Base-by-base conservation (phyloP, 257 asterid genomes). In the Fraxinus pennsylvanica region DNA sequence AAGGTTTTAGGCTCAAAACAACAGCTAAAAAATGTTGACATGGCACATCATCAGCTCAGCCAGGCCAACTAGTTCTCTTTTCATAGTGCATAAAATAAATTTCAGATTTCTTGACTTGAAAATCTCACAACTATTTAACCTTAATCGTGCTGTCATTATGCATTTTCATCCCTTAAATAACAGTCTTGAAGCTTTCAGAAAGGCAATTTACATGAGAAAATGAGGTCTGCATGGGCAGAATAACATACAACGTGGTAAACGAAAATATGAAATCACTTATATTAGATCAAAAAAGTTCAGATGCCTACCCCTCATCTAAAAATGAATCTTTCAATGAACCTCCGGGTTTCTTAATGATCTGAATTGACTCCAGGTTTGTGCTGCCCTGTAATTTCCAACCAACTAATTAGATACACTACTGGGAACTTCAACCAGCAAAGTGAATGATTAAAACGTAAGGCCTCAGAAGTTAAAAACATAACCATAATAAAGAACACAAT, bases 331-430 rank as follows among this genome's bases (percentile, higher is more conserved):
- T 94, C 80, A 94, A 77, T 25, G 96, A 88, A 70, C 98, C 98
- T 75, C 97, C 98, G 73, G 98, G 91, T 79, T 92, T 94, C 92
- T 91, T 94, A 70, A 94, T 94, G 82, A 94, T 92, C 83, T 92
- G 98, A 76, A 94, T 94, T 79, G 98, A 43, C 87, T 90, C 98
- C 85, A 93, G 89, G 75, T 93, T 93, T 67, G 98, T 92, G 75
- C 97, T 93, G 29, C 98, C 98, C 97, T 93, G 95, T 69, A 65
- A 85, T 80, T 84, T 76, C 32, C 71, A 81, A 74, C 15, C 45
- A 77, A 13, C 22, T 74, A 35, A 75, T 74, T 54, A 68, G 73
- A 69, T 73, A 52, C 74, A 59, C 6, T 25, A 71, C 29, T 35
- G 66, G 71, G 43, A 14, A 45, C 45, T 52, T 52, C 22, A 52